Conservation (phyloP, 306 rosid genomes). For the Boehmeria nivea region DNA sequence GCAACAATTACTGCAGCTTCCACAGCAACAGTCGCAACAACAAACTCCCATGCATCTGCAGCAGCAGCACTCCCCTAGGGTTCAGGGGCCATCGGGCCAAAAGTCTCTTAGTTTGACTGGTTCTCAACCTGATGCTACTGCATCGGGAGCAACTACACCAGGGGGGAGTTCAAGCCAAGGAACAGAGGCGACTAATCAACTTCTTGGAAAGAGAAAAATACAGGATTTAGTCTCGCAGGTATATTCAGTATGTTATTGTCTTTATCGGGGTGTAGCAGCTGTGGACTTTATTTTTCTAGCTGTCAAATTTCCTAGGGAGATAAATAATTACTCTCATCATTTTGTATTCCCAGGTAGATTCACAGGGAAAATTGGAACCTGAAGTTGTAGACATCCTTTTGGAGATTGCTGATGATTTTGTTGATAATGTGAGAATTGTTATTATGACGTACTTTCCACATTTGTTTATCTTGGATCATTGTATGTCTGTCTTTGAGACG, state of each 20-base stretch:
- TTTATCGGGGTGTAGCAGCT: too few relatives aligned
- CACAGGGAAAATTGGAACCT: conserved; percentile 81
- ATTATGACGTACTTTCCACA: neutral
- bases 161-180: conserved; percentile 99
- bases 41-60: conserved; percentile 67
- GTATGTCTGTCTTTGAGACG: too few relatives aligned
- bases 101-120: conserved; percentile 94
- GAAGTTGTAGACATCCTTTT: conserved; percentile 85
- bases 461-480: neutral
- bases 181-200: conserved; percentile 93
- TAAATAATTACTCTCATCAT: conserved; percentile 8
- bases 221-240: conserved; percentile 98
- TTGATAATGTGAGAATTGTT: conserved; percentile 73
- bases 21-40: conserved; percentile 59
- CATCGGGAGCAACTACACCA: conserved; percentile 90
- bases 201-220: conserved; percentile 98
- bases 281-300: too few relatives aligned
- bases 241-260: conserved; percentile 8
- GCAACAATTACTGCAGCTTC: conserved; percentile 38
- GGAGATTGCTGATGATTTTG: conserved; percentile 94
- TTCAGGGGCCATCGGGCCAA: conserved; percentile 74
- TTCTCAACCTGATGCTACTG: conserved; percentile 97
- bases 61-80: conserved; percentile 87
- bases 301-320: neutral
- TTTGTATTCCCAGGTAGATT: conserved; percentile 60